A percentile compares a stretch with the other conserved stretches of the same genome.
phyloP scores from a whole-genome alignment of 441 rosid species.

The Adansonia rubrostipa region DNA sequence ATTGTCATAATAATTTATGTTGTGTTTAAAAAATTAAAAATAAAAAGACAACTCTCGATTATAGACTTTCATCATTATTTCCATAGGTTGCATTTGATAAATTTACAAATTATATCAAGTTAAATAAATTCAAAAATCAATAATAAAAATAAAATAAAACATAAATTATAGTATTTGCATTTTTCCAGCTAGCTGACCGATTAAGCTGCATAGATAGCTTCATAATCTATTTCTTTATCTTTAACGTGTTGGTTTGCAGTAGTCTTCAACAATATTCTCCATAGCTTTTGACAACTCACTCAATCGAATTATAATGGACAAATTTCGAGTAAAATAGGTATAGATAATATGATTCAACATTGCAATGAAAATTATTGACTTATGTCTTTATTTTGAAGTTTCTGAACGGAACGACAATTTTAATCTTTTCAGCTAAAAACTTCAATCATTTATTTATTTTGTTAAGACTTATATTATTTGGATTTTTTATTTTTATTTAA shows the following conservation, averaged over 20 bases:
- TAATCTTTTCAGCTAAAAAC: background rate
- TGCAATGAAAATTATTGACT: background rate
- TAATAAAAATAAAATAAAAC: background rate
- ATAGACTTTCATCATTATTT: too few relatives aligned
- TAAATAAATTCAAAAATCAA: too few relatives aligned
- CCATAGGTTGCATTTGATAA: too few relatives aligned
- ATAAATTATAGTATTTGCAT: background rate
- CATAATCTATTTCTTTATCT: too few relatives aligned
- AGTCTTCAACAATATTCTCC: background rate
- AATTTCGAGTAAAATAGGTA: background rate
- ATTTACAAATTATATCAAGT: too few relatives aligned
- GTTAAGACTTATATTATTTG: too few relatives aligned
- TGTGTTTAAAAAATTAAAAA: too few relatives aligned
- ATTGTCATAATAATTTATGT: too few relatives aligned
- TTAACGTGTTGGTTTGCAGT: background rate
- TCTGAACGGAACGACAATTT: background rate
- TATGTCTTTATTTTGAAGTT: background rate
- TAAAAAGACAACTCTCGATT: too few relatives aligned
- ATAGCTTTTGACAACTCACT: background rate
- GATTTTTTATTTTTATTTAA: too few relatives aligned
- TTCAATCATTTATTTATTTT: background rate
- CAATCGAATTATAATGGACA: background rate
- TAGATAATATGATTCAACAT: background rate
- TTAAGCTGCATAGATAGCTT: background rate
- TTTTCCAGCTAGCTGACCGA: background rate